Conservation (phyloP, 2,329 filamentous ascomycete genomes). For the Epichloe gansuensis region DNA sequence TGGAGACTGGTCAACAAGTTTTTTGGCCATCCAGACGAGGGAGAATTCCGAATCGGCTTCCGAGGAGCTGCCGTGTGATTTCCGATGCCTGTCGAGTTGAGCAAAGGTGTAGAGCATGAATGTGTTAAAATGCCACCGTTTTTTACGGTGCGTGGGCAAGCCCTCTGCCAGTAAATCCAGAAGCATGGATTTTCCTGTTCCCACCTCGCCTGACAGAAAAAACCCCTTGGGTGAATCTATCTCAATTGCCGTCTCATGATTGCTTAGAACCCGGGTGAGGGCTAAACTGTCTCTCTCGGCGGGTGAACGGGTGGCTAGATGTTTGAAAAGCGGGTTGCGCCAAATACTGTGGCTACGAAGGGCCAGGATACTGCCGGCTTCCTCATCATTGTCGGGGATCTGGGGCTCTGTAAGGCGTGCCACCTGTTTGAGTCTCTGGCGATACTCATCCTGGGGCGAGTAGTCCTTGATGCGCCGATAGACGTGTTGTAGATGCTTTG, state of each 20-base stretch:
- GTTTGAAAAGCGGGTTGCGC: slow-evolving; percentile 44
- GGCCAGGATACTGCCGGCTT: slow-evolving; percentile 29
- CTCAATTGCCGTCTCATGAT: slow-evolving; percentile 56
- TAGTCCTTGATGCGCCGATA: slow-evolving; percentile 69
- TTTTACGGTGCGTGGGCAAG: slow-evolving; percentile 59
- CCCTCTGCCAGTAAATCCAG: slow-evolving; percentile 69
- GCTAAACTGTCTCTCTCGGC: slow-evolving; percentile 47
- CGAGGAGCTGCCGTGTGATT: slow-evolving; percentile 13
- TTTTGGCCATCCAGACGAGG: slow-evolving; percentile 59
- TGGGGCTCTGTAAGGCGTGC: slow-evolving; percentile 29
- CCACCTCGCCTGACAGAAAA: slow-evolving; percentile 69
- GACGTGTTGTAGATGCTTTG: slow-evolving; percentile 63
- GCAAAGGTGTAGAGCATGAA: slow-evolving; percentile 73
- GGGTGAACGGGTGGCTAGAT: slow-evolving; percentile 40
- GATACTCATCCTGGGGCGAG: slow-evolving; percentile 57
- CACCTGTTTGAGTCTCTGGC: slow-evolving; percentile 48
- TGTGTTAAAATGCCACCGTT: slow-evolving; percentile 71
- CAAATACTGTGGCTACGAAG: slow-evolving; percentile 41
- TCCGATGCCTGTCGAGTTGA: slow-evolving; percentile 54
- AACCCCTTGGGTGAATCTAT: slow-evolving; percentile 62
- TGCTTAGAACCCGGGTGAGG: slow-evolving; percentile 54
- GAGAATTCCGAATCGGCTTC: slow-evolving; percentile 41
- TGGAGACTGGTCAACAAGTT: slow-evolving; percentile 60
- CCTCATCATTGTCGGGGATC: slow-evolving; percentile 17
- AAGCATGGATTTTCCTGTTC: slow-evolving; percentile 77